These are phyloP conservation scores for Nyctanthes arbortristis DNA, from an alignment of 257 asterid genomes.

Conservation along the genomic window DNA sequence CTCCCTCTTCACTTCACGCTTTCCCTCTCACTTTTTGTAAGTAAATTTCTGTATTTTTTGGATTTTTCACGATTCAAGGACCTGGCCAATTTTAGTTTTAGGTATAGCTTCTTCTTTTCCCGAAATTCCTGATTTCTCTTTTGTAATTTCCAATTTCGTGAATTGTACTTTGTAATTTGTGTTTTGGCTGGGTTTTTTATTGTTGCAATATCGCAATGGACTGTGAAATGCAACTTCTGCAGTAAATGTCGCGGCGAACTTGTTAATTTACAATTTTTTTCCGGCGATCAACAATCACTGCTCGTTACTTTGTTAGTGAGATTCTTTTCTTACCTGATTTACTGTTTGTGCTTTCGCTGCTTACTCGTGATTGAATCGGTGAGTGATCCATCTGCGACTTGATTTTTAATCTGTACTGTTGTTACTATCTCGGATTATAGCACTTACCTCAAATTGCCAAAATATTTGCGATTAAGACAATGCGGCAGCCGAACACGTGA, in stretches of 20 bases:
- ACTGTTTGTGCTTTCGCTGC: too few species aligned
- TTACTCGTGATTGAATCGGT: background rate
- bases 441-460: too few species aligned
- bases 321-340: background rate
- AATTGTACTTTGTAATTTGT: background rate
- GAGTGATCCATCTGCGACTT: background rate
- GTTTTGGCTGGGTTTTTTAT: background rate
- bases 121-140: background rate
- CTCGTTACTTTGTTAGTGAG: background rate
- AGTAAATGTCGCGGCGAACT: background rate
- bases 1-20: background rate
- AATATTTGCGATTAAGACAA: too few species aligned
- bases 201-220: background rate
- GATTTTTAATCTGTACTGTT: background rate
- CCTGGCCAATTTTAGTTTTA: background rate
- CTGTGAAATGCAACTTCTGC: background rate
- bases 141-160: background rate
- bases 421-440: constrained; percentile 1
- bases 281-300: background rate
- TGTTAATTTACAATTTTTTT: background rate
- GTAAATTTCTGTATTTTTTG: constrained; percentile 2
- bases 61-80: constrained; percentile 13
- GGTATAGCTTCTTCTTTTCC: constrained; percentile 15
- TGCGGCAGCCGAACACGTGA: too few species aligned
- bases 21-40: background rate